Conservation (phyloP, 495 filamentous ascomycete genomes). For the Penicillium parvum region DNA sequence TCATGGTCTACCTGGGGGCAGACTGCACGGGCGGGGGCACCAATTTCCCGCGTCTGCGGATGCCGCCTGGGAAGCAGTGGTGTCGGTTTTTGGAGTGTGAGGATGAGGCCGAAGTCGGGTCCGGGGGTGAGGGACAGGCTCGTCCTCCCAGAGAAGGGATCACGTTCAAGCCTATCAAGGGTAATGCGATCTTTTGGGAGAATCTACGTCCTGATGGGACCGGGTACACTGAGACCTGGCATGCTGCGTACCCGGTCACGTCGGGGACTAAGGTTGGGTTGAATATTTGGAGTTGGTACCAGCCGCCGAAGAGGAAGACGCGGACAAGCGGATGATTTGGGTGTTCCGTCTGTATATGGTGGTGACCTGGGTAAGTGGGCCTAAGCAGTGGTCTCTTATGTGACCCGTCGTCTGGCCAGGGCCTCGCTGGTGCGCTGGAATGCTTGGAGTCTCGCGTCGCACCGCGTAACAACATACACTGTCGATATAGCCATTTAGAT, state of each 20-base stretch:
- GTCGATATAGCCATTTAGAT: no score
- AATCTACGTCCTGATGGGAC: slow-evolving; percentile 60
- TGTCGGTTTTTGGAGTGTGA: slow-evolving; percentile 59
- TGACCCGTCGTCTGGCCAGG: no score
- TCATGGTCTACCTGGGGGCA: slow-evolving; percentile 60
- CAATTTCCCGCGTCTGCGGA: slow-evolving; percentile 50
- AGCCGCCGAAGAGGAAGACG: slow-evolving; percentile 27
- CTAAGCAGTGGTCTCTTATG: no score
- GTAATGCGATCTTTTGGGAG: slow-evolving; percentile 74
- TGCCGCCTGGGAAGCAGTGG: slow-evolving; percentile 45
- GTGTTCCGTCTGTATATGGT: no score
- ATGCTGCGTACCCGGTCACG: slow-evolving; percentile 65
- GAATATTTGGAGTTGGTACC: slow-evolving; percentile 69
- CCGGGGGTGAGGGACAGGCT: not conserved
- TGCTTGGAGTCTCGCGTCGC: not conserved
- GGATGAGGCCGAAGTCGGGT: slow-evolving; percentile 9
- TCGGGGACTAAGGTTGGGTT: slow-evolving; percentile 70
- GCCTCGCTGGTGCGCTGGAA: not conserved
- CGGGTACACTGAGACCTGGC: slow-evolving; percentile 62
- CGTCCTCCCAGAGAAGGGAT: slow-evolving; percentile 39
- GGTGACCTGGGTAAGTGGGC: no score
- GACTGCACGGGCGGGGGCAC: slow-evolving; percentile 60
- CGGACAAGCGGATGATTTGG: not conserved
- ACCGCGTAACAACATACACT: not conserved
- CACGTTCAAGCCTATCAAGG: slow-evolving; percentile 62